phyloP scores from a whole-genome alignment of 78 protist genomes.

The Pigoraptor vietnamica region DNA sequence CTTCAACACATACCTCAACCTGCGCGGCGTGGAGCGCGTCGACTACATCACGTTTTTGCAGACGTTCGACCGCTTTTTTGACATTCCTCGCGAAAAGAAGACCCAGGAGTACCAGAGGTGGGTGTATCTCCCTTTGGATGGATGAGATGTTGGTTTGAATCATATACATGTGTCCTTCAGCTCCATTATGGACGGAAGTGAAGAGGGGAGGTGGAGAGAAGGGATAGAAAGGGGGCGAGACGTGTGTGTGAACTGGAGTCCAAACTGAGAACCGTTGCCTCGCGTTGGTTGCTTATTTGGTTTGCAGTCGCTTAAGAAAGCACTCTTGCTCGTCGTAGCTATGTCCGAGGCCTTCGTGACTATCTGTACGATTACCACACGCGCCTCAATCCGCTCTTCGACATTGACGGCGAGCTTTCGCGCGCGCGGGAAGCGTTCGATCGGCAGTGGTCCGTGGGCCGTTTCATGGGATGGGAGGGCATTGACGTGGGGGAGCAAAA shows the following conservation, averaged over 20 bases:
- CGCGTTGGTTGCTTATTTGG: no score
- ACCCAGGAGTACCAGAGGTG: neutral
- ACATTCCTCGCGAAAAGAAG: conserved; percentile 26
- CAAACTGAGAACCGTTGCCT: no score
- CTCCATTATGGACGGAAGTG: conserved; percentile 3
- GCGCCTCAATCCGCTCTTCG: neutral
- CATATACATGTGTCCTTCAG: conserved; percentile 37
- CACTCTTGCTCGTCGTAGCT: no score
- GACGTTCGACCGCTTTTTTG: conserved; percentile 25
- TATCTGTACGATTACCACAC: conserved; percentile 1
- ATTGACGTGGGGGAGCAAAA: neutral
- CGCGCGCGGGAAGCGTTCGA: neutral
- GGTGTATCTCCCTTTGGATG: neutral
- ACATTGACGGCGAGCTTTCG: neutral
- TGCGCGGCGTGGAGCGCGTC: neutral
- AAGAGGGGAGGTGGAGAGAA: conserved; percentile 10
- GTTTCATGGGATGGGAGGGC: neutral
- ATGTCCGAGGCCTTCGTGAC: neutral
- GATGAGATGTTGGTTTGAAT: conserved; percentile 17
- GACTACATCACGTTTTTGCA: conserved; percentile 35
- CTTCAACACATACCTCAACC: neutral
- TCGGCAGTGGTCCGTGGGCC: neutral
- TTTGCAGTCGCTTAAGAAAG: no score
- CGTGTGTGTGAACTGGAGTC: no score
- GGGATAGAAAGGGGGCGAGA: no score